These are phyloP conservation scores for Apiospora rasikravindrae DNA, from an alignment of 2,329 filamentous ascomycete genomes.

Conservation along the genomic window DNA sequence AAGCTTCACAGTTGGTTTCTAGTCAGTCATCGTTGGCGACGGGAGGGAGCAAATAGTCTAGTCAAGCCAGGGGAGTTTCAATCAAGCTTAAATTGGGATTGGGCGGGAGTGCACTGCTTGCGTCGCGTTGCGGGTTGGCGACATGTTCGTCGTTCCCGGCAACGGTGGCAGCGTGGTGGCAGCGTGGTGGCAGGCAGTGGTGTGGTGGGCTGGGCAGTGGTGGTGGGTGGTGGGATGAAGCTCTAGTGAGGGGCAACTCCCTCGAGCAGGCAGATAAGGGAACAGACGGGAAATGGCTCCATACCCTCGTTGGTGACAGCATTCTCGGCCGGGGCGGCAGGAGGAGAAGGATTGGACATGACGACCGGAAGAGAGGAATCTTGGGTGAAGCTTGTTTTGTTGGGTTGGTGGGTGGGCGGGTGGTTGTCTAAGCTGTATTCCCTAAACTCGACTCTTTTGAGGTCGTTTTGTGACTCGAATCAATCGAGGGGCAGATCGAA, in stretches of 20 bases:
- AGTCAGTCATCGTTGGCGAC: conserved; percentile 4
- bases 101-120: background rate
- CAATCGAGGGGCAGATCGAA: conserved; percentile 19
- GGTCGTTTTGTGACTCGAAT: conserved; percentile 18
- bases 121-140: background rate
- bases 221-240: conserved; percentile 10
- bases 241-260: conserved; percentile 12
- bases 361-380: conserved; percentile 24
- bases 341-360: conserved; percentile 41
- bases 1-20: conserved; percentile 11
- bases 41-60: background rate
- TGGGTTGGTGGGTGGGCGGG: background rate
- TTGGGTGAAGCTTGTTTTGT: conserved; percentile 8
- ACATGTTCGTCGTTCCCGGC: conserved; percentile 4
- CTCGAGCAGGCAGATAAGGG: conserved; percentile 13
- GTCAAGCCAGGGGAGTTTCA: background rate
- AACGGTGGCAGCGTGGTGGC: background rate
- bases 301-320: conserved; percentile 21
- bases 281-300: conserved; percentile 7
- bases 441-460: conserved; percentile 5
- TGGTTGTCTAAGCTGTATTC: conserved; percentile 17
- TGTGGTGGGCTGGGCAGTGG: background rate
- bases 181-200: background rate
- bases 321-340: conserved; percentile 32
- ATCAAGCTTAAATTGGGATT: background rate